A percentile compares a stretch with the other conserved stretches of the same genome.
Evolutionary conservation across 2,329 filamentous ascomycete genomes (phyloP).

Genomic region (Trichocomaceae sp.): DNA sequence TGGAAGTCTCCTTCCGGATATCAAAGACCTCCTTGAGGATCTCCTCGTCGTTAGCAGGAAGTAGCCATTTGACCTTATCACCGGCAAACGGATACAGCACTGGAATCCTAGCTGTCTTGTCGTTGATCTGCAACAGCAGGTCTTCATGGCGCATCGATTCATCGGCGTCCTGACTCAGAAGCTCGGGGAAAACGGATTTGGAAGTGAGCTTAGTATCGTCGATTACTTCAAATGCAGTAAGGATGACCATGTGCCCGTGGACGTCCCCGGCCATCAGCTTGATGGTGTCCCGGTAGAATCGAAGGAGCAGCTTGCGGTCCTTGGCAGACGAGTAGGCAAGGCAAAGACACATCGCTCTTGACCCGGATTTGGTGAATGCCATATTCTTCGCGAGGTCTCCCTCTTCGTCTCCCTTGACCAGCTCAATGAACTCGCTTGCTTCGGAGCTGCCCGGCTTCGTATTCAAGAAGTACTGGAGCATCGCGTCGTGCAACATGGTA

Average conservation of each 20-base stretch:
- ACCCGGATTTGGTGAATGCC: constrained; percentile 87
- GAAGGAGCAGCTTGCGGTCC: constrained; percentile 82
- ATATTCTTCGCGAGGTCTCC: constrained; percentile 90
- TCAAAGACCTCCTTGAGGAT: constrained; percentile 70
- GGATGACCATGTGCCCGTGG: constrained; percentile 71
- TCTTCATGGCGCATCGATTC: constrained; percentile 38
- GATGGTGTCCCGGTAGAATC: constrained; percentile 83
- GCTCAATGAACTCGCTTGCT: constrained; percentile 77
- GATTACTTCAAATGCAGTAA: constrained; percentile 82
- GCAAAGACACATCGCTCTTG: constrained; percentile 71
- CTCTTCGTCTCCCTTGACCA: constrained; percentile 84
- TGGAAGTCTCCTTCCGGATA: constrained; percentile 77
- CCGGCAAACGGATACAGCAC: constrained; percentile 75
- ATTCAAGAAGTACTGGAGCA: constrained; percentile 92
- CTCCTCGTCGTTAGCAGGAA: constrained; percentile 59
- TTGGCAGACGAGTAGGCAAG: constrained; percentile 84
- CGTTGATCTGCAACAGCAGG: constrained; percentile 37
- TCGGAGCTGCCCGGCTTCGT: constrained; percentile 71
- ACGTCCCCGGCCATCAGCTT: constrained; percentile 76
- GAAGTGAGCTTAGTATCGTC: constrained; percentile 87
- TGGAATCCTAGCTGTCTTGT: constrained; percentile 51
- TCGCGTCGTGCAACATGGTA: constrained; percentile 95
- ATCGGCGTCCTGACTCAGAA: constrained; percentile 61
- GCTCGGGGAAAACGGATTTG: constrained; percentile 80
- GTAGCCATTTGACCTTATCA: constrained; percentile 55